Percentiles rank a stretch among this genome's conserved stretches.
phyloP scores from a whole-genome alignment of 495 filamentous ascomycete species.

The Penicillium goetzii region DNA sequence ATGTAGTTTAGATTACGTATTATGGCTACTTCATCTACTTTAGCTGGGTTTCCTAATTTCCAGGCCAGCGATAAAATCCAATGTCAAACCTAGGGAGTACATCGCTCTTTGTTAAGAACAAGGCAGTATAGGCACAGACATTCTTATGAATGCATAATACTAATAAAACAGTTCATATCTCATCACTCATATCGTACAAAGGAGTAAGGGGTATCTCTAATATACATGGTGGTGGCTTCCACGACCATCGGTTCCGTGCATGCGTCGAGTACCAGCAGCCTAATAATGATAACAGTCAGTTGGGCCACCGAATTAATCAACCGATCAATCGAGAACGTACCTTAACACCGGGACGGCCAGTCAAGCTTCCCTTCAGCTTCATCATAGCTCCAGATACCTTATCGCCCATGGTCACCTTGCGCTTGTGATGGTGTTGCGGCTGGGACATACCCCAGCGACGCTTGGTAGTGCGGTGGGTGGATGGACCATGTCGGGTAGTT shows the following conservation, averaged over 20 bases:
- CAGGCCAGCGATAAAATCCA: too few species aligned
- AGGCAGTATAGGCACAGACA: too few species aligned
- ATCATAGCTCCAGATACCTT: conserved; percentile 71
- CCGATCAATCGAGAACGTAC: conserved; percentile 35
- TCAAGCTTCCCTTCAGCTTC: conserved; percentile 66
- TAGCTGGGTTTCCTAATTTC: too few species aligned
- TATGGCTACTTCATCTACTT: too few species aligned
- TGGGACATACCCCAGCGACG: conserved; percentile 18
- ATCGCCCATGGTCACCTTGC: conserved; percentile 63
- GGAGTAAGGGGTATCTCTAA: conserved; percentile 2
- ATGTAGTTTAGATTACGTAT: too few species aligned
- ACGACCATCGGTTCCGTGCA: conserved; percentile 73
- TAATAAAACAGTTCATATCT: conserved; percentile 1
- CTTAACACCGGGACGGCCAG: conserved; percentile 64
- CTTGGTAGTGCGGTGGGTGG: conserved; percentile 11
- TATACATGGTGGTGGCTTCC: conserved; percentile 44
- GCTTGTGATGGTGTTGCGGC: conserved; percentile 58
- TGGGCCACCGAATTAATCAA: not conserved
- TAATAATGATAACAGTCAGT: conserved; percentile 31
- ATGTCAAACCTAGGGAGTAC: too few species aligned
- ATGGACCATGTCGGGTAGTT: not conserved
- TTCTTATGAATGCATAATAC: not conserved
- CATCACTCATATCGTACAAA: conserved; percentile 9
- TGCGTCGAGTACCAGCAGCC: conserved; percentile 71
- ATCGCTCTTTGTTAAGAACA: too few species aligned